Evolutionary conservation across 1,139 yeast genomes (phyloP).

Genomic region (Taphrina wiesneri): DNA sequence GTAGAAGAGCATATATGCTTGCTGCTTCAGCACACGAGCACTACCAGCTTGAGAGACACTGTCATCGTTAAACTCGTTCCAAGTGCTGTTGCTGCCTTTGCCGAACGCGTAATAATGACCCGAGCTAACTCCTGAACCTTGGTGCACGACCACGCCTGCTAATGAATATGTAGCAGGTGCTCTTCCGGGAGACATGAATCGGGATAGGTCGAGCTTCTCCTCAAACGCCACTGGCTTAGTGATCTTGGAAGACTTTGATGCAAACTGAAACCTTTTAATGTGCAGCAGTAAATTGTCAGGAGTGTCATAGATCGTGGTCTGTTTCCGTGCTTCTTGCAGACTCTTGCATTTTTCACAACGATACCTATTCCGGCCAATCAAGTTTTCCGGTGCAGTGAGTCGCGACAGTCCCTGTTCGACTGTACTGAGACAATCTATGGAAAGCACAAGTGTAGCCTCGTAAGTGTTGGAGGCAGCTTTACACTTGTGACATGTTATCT

Average conservation of each 20-base stretch:
- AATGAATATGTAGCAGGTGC: conserved; percentile 68
- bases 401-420: conserved; percentile 38
- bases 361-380: conserved; percentile 50
- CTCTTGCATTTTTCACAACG: conserved; percentile 83
- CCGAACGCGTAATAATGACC: conserved; percentile 95
- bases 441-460: conserved; percentile 91
- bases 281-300: conserved; percentile 89
- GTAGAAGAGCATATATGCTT: conserved; percentile 86
- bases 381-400: conserved; percentile 39
- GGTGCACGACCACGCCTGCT: conserved; percentile 86
- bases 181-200: conserved; percentile 52
- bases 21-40: conserved; percentile 72
- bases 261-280: conserved; percentile 81
- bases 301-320: conserved; percentile 70
- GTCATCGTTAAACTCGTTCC: conserved; percentile 96
- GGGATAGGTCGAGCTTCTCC: conserved; percentile 68
- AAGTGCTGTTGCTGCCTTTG: conserved; percentile 82
- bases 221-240: conserved; percentile 84
- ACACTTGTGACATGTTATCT: conserved; percentile 79
- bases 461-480: conserved; percentile 79
- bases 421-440: conserved; percentile 54
- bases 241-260: conserved; percentile 59
- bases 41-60: conserved; percentile 73
- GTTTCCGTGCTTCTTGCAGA: conserved; percentile 74
- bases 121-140: conserved; percentile 85